These are phyloP conservation scores for Oehlia diaphana DNA, from an alignment of 192 early-diverging fungal genomes.

Conservation along the genomic window DNA sequence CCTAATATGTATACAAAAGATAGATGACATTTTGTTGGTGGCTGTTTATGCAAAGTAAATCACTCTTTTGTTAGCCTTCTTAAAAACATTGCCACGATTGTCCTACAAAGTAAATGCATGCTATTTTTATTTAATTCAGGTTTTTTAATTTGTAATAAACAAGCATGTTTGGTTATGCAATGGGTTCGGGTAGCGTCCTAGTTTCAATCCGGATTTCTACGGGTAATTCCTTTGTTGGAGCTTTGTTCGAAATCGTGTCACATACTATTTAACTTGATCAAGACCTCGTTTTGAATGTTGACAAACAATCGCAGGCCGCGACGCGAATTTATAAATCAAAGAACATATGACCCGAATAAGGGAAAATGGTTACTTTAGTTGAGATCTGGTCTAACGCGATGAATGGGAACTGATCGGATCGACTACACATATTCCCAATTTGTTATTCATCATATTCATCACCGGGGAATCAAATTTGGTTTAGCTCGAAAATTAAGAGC, in stretches of 20 bases:
- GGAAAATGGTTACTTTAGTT: neutral
- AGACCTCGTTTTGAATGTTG: neutral
- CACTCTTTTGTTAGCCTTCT: neutral
- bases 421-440: neutral
- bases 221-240: neutral
- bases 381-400: neutral
- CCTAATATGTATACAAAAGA: too few relatives aligned
- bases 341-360: neutral
- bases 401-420: neutral
- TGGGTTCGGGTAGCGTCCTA: too few relatives aligned
- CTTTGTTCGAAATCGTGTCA: neutral
- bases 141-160: neutral
- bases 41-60: neutral
- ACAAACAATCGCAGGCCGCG: neutral
- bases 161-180: neutral
- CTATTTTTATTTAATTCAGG: neutral
- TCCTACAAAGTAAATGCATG: neutral
- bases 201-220: neutral
- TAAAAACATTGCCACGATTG: neutral
- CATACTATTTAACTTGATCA: neutral
- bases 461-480: neutral
- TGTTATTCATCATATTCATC: neutral
- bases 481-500: neutral
- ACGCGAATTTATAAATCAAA: neutral
- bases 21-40: too few relatives aligned